These are phyloP conservation scores for Cladosporium sp. DNA, from an alignment of 2,329 filamentous ascomycete species.

Conservation along the genomic window DNA sequence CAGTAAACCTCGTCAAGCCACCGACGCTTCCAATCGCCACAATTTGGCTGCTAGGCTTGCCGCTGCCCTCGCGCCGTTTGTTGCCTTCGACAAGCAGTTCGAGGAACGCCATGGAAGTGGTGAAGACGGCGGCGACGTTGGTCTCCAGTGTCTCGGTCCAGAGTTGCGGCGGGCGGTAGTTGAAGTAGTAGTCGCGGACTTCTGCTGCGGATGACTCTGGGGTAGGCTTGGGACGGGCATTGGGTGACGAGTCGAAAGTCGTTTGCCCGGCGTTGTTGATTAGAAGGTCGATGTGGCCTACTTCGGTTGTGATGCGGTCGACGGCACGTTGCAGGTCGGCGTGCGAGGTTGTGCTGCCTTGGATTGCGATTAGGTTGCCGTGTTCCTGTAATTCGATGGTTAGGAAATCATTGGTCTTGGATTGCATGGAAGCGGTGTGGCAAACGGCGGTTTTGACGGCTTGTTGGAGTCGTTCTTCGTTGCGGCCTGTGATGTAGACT, in stretches of 20 bases:
- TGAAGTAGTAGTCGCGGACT: slow-evolving; percentile 36
- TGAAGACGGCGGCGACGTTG: slow-evolving; percentile 43
- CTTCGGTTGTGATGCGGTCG: slow-evolving; percentile 38
- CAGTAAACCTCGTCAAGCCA: slow-evolving; percentile 34
- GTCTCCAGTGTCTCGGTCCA: slow-evolving; percentile 40
- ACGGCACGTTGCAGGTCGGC: slow-evolving; percentile 39
- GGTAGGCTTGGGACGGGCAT: slow-evolving; percentile 39
- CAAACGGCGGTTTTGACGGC: slow-evolving; percentile 33
- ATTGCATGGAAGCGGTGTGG: neutral
- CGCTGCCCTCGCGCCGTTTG: slow-evolving; percentile 32
- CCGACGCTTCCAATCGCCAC: slow-evolving; percentile 42
- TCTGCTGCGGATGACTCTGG: slow-evolving; percentile 23
- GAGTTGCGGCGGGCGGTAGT: slow-evolving; percentile 42
- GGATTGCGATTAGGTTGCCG: slow-evolving; percentile 38
- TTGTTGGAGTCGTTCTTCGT: slow-evolving; percentile 37
- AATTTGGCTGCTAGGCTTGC: slow-evolving; percentile 43
- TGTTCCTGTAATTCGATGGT: slow-evolving; percentile 20
- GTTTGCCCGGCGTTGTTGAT: slow-evolving; percentile 49
- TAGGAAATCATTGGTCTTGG: neutral
- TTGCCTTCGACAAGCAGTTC: slow-evolving; percentile 44
- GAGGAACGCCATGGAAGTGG: slow-evolving; percentile 42
- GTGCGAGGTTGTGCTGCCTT: slow-evolving; percentile 42
- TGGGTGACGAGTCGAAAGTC: slow-evolving; percentile 25
- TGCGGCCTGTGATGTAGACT: slow-evolving; percentile 44
- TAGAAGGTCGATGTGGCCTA: slow-evolving; percentile 48